These are phyloP conservation scores for Thamnidium elegans DNA, from an alignment of 192 early-diverging fungal species.

Conservation along the genomic window DNA sequence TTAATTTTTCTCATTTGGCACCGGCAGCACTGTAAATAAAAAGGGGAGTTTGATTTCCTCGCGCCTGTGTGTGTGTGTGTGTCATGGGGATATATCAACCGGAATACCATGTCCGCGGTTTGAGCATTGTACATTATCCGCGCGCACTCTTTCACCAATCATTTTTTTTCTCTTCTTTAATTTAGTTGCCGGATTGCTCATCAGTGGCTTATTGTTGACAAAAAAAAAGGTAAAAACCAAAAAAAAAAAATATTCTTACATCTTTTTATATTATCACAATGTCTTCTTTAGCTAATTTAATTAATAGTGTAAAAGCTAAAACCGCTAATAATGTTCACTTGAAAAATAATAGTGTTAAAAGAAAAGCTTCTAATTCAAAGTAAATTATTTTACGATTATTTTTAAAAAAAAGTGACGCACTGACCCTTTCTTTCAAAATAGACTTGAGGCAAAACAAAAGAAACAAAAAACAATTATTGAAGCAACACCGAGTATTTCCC, in stretches of 20 bases:
- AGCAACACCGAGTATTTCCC: too few species aligned
- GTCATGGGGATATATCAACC: too few species aligned
- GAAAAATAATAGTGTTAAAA: constrained; percentile 18
- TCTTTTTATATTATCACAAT: not conserved
- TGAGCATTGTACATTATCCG: too few species aligned
- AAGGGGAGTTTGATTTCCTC: not conserved
- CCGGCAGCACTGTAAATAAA: too few species aligned
- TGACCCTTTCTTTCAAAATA: not conserved
- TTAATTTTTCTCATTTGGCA: too few species aligned
- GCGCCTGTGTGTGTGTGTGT: too few species aligned
- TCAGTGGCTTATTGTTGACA: too few species aligned
- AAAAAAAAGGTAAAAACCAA: too few species aligned
- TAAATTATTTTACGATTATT: not conserved
- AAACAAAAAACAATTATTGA: not conserved
- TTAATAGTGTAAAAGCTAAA: constrained; percentile 25
- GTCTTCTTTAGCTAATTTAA: constrained; percentile 29
- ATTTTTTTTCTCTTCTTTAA: too few species aligned
- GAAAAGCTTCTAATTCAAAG: not conserved
- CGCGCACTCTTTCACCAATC: too few species aligned
- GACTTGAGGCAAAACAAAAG: not conserved
- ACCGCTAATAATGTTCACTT: constrained; percentile 18
- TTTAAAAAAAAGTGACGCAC: not conserved
- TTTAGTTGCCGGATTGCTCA: too few species aligned
- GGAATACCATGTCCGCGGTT: too few species aligned
- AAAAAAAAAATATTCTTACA: not conserved